Conservation (phyloP, 257 asterid species). For the Nicotiana sylvestris region DNA sequence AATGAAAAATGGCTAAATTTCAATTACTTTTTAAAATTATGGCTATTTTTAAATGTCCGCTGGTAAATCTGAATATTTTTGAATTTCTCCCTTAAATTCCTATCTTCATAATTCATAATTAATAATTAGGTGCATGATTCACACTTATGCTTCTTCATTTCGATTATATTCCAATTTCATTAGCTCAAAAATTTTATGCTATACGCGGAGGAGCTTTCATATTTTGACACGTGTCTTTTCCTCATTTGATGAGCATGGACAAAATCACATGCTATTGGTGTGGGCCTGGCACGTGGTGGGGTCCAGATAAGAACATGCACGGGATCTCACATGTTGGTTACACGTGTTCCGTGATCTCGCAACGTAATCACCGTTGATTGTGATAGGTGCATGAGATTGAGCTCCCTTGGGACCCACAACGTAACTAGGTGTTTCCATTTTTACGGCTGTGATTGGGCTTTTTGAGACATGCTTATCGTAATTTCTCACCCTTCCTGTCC, state of each 20-base stretch:
- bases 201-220: background rate
- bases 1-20: too few relatives aligned
- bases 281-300: constrained; percentile 40
- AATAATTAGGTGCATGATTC: background rate
- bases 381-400: background rate
- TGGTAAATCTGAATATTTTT: too few relatives aligned
- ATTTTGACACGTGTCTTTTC: background rate
- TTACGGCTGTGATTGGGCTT: background rate
- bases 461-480: background rate
- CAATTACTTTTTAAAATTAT: too few relatives aligned
- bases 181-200: background rate
- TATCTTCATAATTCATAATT: background rate
- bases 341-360: constrained; percentile 35
- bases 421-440: background rate
- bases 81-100: background rate
- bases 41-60: too few relatives aligned
- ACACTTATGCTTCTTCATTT: background rate
- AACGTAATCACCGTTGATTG: constrained; percentile 21
- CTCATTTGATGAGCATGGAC: background rate
- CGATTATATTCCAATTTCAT: background rate
- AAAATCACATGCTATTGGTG: background rate
- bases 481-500: background rate
- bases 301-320: constrained; percentile 22
- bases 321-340: constrained; percentile 36
- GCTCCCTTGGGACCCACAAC: background rate